Conservation (phyloP, 768 basidiomycete genomes). For the Austroboletus festivus region DNA sequence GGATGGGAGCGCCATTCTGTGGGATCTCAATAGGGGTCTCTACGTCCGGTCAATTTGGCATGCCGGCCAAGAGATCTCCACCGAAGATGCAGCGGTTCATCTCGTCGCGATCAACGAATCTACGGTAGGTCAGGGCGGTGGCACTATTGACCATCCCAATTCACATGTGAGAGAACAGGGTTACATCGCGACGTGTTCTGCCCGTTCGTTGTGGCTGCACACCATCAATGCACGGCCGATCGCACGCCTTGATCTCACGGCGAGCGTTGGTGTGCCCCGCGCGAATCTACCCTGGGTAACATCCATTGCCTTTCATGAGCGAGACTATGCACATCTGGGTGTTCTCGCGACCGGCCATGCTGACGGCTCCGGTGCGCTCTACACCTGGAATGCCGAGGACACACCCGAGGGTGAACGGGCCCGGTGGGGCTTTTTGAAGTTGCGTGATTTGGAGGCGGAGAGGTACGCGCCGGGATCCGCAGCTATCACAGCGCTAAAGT, state of each 20-base stretch:
- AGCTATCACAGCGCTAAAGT: slow-evolving; percentile 74
- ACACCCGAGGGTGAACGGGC: slow-evolving; percentile 66
- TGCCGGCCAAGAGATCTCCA: slow-evolving; percentile 25
- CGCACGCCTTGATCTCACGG: slow-evolving; percentile 58
- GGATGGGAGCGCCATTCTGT: slow-evolving; percentile 83
- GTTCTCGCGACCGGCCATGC: slow-evolving; percentile 78
- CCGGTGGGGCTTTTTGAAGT: slow-evolving; percentile 69
- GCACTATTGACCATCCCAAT: too few relatives aligned
- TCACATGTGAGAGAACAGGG: slow-evolving; percentile 50
- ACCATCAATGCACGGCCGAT: slow-evolving; percentile 86
- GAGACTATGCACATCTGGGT: slow-evolving; percentile 78
- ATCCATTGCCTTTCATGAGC: slow-evolving; percentile 81
- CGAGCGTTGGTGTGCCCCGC: slow-evolving; percentile 36
- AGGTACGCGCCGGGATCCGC: slow-evolving; percentile 25
- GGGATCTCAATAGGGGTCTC: slow-evolving; percentile 84
- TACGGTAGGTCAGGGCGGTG: slow-evolving; percentile 72
- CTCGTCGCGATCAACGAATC: slow-evolving; percentile 81
- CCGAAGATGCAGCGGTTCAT: slow-evolving; percentile 47
- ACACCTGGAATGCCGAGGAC: slow-evolving; percentile 80
- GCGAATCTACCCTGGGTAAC: slow-evolving; percentile 54
- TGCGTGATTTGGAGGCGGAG: slow-evolving; percentile 64
- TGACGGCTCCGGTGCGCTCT: slow-evolving; percentile 73
- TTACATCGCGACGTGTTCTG: slow-evolving; percentile 82
- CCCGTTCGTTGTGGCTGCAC: slow-evolving; percentile 67
- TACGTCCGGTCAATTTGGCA: slow-evolving; percentile 85